Percentiles rank a stretch among this genome's conserved stretches.
Conservation (phyloP, 176 grass and related monocot genomes). For the Paspalum vaginatum region DNA sequence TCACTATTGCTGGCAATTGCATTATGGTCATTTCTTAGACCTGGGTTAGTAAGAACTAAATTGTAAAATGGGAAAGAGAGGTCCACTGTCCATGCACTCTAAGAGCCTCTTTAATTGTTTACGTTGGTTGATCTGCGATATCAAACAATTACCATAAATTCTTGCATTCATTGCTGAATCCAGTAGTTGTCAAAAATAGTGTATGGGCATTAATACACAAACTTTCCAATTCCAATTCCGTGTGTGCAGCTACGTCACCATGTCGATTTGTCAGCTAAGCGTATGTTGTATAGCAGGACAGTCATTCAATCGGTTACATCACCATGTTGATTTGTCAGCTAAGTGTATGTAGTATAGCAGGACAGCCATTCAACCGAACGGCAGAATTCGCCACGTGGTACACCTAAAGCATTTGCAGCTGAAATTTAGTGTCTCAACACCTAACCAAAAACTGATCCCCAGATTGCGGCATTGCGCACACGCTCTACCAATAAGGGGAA, state of each 20-base stretch:
- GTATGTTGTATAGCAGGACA: not conserved
- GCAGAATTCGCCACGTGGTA: not conserved
- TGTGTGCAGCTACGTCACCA: not conserved
- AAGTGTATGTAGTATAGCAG: not conserved
- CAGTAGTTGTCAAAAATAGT: conserved; percentile 18
- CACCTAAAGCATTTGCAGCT: not conserved
- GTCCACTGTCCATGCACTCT: not conserved
- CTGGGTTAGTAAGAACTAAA: not conserved
- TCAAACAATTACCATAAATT: not conserved
- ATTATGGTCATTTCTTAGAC: not conserved
- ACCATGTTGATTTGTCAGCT: conserved; percentile 7
- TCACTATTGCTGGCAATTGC: not conserved
- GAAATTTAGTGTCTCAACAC: not conserved
- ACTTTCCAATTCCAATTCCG: not conserved
- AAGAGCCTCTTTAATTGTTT: not conserved
- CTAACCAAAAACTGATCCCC: not conserved
- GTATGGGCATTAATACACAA: not conserved
- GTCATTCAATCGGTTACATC: not conserved
- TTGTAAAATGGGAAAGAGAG: not conserved
- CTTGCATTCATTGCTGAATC: not conserved
- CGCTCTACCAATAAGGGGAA: not conserved
- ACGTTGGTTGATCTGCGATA: not conserved
- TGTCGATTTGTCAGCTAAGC: conserved; percentile 16
- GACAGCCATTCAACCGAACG: not conserved
- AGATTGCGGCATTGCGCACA: not conserved